phyloP scores from a whole-genome alignment of 2,329 filamentous ascomycete species.

The Emmonsia crescens region DNA sequence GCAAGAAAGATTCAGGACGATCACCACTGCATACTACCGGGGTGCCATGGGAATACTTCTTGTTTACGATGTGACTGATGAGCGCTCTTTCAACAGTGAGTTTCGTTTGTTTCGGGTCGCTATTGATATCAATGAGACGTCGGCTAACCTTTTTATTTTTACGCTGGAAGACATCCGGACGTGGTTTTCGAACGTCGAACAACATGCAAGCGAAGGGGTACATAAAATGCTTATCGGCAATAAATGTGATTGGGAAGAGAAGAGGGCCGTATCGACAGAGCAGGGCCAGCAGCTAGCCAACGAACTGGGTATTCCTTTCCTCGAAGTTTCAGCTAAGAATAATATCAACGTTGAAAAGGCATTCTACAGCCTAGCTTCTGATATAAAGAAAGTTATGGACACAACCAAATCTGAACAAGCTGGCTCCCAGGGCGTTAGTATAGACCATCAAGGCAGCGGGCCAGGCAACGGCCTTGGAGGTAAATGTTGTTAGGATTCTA shows the following conservation, averaged over 20 bases:
- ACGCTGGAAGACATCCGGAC: conserved; percentile 73
- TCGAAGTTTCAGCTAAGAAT: conserved; percentile 96
- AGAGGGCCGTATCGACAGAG: conserved; percentile 86
- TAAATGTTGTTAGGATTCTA: conserved; percentile 62
- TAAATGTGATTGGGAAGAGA: conserved; percentile 99
- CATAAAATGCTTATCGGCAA: conserved; percentile 99
- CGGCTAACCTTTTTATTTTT: conserved; percentile 5
- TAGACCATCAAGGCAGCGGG: conserved; percentile 50
- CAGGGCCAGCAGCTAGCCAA: conserved; percentile 87
- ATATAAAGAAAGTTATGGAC: conserved; percentile 99
- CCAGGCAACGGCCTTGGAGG: conserved; percentile 42
- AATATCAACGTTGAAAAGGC: conserved; percentile 99
- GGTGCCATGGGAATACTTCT: conserved; percentile 97
- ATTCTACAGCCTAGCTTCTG: conserved; percentile 86
- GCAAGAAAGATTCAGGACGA: conserved; percentile 96
- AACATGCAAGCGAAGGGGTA: conserved; percentile 95
- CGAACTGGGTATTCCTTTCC: conserved; percentile 94
- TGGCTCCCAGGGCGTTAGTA: conserved; percentile 52
- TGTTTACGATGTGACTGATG: conserved; percentile 97
- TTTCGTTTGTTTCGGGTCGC: conserved; percentile 13
- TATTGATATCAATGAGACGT: conserved; percentile 5
- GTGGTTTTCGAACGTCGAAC: conserved; percentile 98
- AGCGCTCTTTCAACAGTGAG: conserved; percentile 89
- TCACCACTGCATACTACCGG: conserved; percentile 97
- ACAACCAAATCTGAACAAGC: conserved; percentile 66